phyloP scores from a whole-genome alignment of 148 eudicot species.

The Fagopyrum esculentum region DNA sequence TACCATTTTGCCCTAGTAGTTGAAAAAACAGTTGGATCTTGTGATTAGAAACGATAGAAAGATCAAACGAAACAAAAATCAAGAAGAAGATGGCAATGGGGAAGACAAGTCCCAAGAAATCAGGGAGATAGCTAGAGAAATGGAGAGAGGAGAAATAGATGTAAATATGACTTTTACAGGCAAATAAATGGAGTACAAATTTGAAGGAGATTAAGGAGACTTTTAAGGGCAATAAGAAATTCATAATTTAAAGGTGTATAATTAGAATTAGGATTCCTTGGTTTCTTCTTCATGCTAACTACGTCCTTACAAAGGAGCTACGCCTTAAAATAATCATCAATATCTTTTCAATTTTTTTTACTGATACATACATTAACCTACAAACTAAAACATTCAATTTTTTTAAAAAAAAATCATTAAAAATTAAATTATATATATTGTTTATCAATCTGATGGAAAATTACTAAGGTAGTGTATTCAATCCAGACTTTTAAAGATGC shows the following conservation, averaged over 20 bases:
- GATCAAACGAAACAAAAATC: not conserved
- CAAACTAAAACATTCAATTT: too few species aligned
- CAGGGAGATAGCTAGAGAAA: not conserved
- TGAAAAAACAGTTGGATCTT: not conserved
- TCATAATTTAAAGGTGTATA: constrained; percentile 3
- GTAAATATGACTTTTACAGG: not conserved
- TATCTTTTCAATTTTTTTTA: not conserved
- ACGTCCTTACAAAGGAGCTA: not conserved
- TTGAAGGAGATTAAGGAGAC: constrained; percentile 5
- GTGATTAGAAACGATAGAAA: not conserved
- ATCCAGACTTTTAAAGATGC: too few species aligned
- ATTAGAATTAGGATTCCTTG: not conserved
- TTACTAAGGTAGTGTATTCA: too few species aligned
- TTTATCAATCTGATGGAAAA: too few species aligned
- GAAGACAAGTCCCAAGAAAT: constrained; percentile 2
- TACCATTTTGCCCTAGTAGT: constrained; percentile 7
- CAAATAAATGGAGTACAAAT: not conserved
- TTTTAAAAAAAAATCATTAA: too few species aligned
- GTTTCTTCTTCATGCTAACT: not conserved
- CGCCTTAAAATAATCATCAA: not conserved
- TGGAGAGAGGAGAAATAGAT: not conserved
- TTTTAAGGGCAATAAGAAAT: constrained; percentile 2
- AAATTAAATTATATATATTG: too few species aligned
- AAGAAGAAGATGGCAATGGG: not conserved
- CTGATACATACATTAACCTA: too few species aligned